Conservation (phyloP, 768 basidiomycete genomes). For the Pisolithus tinctorius region DNA sequence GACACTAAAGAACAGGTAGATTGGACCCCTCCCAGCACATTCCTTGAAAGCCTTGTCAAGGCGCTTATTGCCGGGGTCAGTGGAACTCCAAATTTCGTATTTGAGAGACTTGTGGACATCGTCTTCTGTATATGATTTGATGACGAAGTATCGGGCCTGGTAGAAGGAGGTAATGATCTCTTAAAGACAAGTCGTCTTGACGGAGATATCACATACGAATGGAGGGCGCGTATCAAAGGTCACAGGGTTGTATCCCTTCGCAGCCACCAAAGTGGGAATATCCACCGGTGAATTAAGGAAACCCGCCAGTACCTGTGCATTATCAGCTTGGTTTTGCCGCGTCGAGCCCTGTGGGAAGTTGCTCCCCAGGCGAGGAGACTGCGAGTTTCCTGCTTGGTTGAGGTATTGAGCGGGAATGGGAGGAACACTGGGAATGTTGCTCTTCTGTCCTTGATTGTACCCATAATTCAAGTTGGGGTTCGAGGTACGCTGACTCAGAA, state of each 20-base stretch:
- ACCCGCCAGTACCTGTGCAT: conserved; percentile 35
- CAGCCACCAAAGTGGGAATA: conserved; percentile 75
- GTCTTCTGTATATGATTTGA: conserved; percentile 98
- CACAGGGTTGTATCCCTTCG: conserved; percentile 87
- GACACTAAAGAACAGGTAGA: conserved; percentile 98
- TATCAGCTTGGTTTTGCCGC: conserved; percentile 23
- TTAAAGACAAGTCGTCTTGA: not conserved
- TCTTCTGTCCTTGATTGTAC: conserved; percentile 37
- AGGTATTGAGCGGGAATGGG: conserved; percentile 69
- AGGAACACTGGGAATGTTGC: conserved; percentile 57
- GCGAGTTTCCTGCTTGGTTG: conserved; percentile 39
- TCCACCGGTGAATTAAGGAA: conserved; percentile 70
- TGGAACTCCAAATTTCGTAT: conserved; percentile 97
- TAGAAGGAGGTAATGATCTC: conserved; percentile 1
- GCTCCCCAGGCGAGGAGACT: conserved; percentile 33
- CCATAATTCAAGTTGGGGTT: conserved; percentile 65
- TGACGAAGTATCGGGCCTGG: conserved; percentile 91
- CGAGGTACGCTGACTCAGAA: conserved; percentile 49
- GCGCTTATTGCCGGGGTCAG: conserved; percentile 94
- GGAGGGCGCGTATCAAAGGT: conserved; percentile 76
- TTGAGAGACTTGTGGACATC: conserved; percentile 98
- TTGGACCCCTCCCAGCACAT: conserved; percentile 83
- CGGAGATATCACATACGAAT: conserved; percentile 46
- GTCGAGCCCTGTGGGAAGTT: conserved; percentile 26
- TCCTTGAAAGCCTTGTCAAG: conserved; percentile 98